Evolutionary conservation across 129 eudicot genomes (phyloP), one percentile per base, ranked within the genome.

Genomic region (Deinandra increscens): DNA sequence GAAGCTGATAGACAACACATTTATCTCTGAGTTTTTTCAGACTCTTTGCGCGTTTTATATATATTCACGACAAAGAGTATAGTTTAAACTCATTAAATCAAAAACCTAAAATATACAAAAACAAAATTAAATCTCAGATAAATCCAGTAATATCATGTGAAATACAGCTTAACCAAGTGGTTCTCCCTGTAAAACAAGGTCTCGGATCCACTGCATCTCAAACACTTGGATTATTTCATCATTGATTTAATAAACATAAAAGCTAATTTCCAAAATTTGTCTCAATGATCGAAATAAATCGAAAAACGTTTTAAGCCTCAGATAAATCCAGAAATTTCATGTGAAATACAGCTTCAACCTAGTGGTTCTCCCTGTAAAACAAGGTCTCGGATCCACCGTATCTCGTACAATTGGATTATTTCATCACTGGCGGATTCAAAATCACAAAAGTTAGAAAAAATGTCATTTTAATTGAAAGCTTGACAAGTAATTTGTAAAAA

Each of bases 131-230:
- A 14, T 62, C 70, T 73, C 71, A 73, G 71, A 0, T 5, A 26
- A 73, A 63, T 73, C 63, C 71, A 61, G 8, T 7, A 8, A 36
- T 34, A 7, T 63, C 64, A 63, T 48, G 48, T 73, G 71, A 23
- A 72, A 73, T 37, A 73, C 64, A 63, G 54, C 45, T 73, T 73
- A 73, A 63, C 43, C 75, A 71, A 71, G 75, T 71, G 75, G 75
- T 71, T 71, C 67, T 71, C 75, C 75, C 17, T 42, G 67, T 71
- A 26, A 68, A 56, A 58, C 75, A 70, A 59, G 67, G 75, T n/a
- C 75, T 70, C 42, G 67, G 67, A 70, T 70, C 43, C 18, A 42
- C 67, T 1, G 18, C 26, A 56, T 10, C 66, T 70, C 66, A 58
- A 19, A 55, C 56, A 56, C 4, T 56, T 2, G 66, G 66, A 70